Evolutionary conservation across 257 asterid species (phyloP), one percentile per base, ranked within the genome.

Genomic region (Galeopsis tetrahit): DNA sequence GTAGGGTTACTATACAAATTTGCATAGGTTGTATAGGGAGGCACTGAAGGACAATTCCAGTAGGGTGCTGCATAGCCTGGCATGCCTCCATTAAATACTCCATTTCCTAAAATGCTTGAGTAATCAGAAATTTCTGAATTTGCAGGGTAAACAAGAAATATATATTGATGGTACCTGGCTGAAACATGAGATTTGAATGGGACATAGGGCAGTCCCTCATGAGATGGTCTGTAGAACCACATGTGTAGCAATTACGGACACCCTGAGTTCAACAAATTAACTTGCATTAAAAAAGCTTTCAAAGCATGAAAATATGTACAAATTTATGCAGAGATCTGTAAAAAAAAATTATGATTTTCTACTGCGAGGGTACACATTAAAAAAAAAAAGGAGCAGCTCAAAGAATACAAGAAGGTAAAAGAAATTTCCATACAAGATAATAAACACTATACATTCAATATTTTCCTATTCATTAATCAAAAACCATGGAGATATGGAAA

Each of bases 211-310:
- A 93, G 77, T 88, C 88, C 81, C 90, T 88, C 82, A 87, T 80
- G 74, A 90, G 89, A 86, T 93, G 97, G 38, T 86, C 89, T 9
- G 90, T 87, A 80, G 97, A 88, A 75, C 94, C 97, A 83, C 95
- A 93, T 68, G 72, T 66, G 77, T 85, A 90, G 82, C 98, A 90
- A 46, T 75, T 83, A 52, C 89, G 91, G 42, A 53, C 53, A 46
- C 83, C 90, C 97, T 91, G 83, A 76, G 57, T 66, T 69, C 49
- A 79, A 71, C 56, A 79, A 71, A 57, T 51, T 17, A 38, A 73
- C 51, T 63, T 67, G 56, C 38, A 67, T 61, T 42, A 28, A 15
- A 5, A 38, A 65, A n/a, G 42, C 63, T 36, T 28, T 17, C 57
- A 9, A 69, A 74, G 73, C 72, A 61, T 15, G 17, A 60, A 60